phyloP scores from a whole-genome alignment of 495 filamentous ascomycete genomes.

The Podospora tetraspora region DNA sequence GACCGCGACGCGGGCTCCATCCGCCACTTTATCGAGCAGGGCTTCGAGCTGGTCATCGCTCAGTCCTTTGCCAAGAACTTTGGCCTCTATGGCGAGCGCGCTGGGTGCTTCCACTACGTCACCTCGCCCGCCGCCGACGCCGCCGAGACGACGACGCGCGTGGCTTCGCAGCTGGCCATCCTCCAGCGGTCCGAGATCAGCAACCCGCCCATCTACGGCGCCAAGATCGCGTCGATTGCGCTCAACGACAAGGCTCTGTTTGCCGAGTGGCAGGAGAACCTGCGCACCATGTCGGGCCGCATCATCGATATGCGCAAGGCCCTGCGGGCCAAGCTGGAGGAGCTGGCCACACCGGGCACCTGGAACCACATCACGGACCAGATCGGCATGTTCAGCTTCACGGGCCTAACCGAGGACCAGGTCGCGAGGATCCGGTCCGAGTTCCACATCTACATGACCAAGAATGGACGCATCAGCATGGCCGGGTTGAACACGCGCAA shows the following conservation, averaged over 20 bases:
- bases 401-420: conserved; percentile 79
- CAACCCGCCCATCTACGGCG: conserved; percentile 92
- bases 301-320: conserved; percentile 84
- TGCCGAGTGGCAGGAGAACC: conserved; percentile 88
- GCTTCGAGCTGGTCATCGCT: conserved; percentile 92
- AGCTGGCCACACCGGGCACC: conserved; percentile 74
- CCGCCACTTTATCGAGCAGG: conserved; percentile 86
- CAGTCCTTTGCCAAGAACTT: conserved; percentile 99
- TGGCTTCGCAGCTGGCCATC: conserved; percentile 87
- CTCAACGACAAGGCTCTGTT: conserved; percentile 82
- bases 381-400: conserved; percentile 99
- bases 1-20: conserved; percentile 81
- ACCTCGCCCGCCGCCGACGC: conserved; percentile 66
- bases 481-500: conserved; percentile 89
- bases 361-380: conserved; percentile 98
- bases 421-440: conserved; percentile 74
- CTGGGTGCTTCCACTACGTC: conserved; percentile 94
- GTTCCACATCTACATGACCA: conserved; percentile 95
- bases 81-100: conserved; percentile 92
- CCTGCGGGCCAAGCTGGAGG: conserved; percentile 70
- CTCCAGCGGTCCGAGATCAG: conserved; percentile 95
- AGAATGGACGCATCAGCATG: conserved; percentile 97
- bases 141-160: conserved; percentile 52
- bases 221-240: conserved; percentile 73
- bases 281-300: conserved; percentile 88